A percentile compares a stretch with the other conserved stretches of the same genome.
Evolutionary conservation across 805 yeast genomes (phyloP).

Genomic region (Kluyveromyces nonfermentans): DNA sequence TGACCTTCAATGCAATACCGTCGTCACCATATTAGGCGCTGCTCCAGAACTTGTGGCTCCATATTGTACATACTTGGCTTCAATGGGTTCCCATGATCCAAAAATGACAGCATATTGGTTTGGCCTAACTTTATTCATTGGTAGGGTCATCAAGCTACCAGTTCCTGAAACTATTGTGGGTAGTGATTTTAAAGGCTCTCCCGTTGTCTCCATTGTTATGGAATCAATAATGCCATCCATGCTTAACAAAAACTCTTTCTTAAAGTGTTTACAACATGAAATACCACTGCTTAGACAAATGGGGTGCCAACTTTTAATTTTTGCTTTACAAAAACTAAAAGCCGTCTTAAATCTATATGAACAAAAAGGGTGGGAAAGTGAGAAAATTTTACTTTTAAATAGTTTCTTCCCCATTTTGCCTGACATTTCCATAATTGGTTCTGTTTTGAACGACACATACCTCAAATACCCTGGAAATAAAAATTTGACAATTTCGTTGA

Average conservation of each 20-base stretch:
- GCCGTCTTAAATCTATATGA: conserved; percentile 31
- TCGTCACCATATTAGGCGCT: conserved; percentile 38
- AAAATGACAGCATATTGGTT: conserved; percentile 74
- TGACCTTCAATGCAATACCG: conserved; percentile 47
- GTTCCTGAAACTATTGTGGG: conserved; percentile 36
- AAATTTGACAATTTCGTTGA: conserved; percentile 39
- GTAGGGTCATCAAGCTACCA: conserved; percentile 48
- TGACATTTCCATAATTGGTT: conserved; percentile 36
- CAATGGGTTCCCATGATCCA: conserved; percentile 72
- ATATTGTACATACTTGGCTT: conserved; percentile 48
- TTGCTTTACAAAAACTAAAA: conserved; percentile 45
- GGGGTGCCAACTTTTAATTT: conserved; percentile 48
- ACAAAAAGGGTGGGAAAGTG: conserved; percentile 33
- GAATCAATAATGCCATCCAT: conserved; percentile 61
- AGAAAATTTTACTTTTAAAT: conserved; percentile 29
- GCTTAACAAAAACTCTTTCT: conserved; percentile 46
- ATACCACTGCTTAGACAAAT: conserved; percentile 49
- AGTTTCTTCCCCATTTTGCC: conserved; percentile 37
- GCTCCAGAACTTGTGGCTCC: conserved; percentile 70
- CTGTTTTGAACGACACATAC: conserved; percentile 35
- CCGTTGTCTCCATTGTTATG: conserved; percentile 31
- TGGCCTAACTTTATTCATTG: conserved; percentile 55
- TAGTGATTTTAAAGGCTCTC: conserved; percentile 25
- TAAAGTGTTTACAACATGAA: conserved; percentile 47
- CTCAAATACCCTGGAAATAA: conserved; percentile 32